These are phyloP conservation scores for Entomortierella parvispora DNA, from an alignment of 192 early-diverging fungal species.

Conservation along the genomic window DNA sequence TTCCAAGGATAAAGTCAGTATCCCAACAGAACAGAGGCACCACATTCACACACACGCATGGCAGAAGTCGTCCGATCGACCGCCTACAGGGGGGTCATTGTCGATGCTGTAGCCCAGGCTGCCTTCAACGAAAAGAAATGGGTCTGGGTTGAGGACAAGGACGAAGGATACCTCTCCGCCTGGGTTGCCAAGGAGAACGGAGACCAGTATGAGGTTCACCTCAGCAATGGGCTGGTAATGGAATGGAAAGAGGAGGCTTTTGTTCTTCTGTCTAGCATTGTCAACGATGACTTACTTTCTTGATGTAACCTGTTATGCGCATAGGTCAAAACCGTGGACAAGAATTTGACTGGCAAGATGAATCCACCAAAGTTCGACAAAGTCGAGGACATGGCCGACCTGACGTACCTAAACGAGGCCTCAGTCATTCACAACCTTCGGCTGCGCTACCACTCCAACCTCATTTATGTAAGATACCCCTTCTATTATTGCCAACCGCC, in stretches of 20 bases:
- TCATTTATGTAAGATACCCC: constrained; percentile 95
- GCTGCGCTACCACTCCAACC: constrained; percentile 87
- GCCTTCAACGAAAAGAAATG: constrained; percentile 96
- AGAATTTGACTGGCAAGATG: constrained; percentile 93
- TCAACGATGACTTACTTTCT: not conserved
- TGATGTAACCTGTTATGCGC: not conserved
- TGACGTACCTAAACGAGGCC: constrained; percentile 96
- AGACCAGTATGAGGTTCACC: constrained; percentile 77
- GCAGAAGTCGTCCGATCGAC: constrained; percentile 15
- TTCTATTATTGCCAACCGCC: no score
- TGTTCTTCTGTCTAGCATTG: not conserved
- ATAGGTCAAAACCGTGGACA: constrained; percentile 77
- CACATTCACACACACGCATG: constrained; percentile 6
- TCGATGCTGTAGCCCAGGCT: constrained; percentile 75
- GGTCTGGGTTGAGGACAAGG: constrained; percentile 95
- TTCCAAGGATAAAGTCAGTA: not conserved
- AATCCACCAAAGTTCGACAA: constrained; percentile 99
- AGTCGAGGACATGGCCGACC: constrained; percentile 98
- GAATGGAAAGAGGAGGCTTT: not conserved
- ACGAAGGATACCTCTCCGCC: constrained; percentile 90
- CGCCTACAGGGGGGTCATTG: constrained; percentile 43
- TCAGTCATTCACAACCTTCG: constrained; percentile 98
- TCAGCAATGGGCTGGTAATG: constrained; percentile 83
- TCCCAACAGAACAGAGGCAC: not conserved
- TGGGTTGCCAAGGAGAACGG: constrained; percentile 80